Evolutionary conservation across 2,329 filamentous ascomycete species (phyloP), one percentile per base, ranked within the genome.

Genomic region (Fusarium sp.): DNA sequence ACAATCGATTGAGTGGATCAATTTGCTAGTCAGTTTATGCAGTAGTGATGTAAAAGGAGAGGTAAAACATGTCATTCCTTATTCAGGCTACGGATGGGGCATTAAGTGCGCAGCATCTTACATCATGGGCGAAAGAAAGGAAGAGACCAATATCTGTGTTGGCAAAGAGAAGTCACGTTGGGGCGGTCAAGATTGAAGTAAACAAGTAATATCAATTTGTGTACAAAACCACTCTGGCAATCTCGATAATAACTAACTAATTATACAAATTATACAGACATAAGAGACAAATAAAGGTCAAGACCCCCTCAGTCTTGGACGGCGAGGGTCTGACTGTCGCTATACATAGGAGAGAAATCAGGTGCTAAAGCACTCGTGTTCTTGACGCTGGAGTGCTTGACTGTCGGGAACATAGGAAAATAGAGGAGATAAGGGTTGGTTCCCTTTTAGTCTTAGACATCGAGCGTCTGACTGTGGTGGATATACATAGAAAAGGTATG

Each of bases 401-500:
- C 48, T 52, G 48, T 52, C 32, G 48, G 48, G 30, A 52, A 53
- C n/a, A 46, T 58, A 62, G 34, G 34, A 43, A 43, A 40, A 52
- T n/a, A 27, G 22, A 41, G 32, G 48, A 52, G 24, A 24, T 27
- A 52, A 27, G 48, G 48, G 48, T 52, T 25, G n/a, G 4, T 16
- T 27, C 32, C 32, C 32, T 52, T 52, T 40, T 40, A 52, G 48
- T 52, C 48, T 52, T 52, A 52, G 48, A 52, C 48, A 52, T 24
- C 13, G 5, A 44, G 16, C 16, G 56, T 40, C 29, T 41, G 56
- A 62, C 59, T 52, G 59, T 62, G 32, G 27, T 52, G 48, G 48
- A n/a, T 29, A 65, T 43, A 60, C 45, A 65, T 60, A 65, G 45
- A 32, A 61, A 69, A 69, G n/a, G 29, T n/a, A 29, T 27, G 34